phyloP scores from a whole-genome alignment of 495 filamentous ascomycete genomes.

The Podospora anserina region DNA sequence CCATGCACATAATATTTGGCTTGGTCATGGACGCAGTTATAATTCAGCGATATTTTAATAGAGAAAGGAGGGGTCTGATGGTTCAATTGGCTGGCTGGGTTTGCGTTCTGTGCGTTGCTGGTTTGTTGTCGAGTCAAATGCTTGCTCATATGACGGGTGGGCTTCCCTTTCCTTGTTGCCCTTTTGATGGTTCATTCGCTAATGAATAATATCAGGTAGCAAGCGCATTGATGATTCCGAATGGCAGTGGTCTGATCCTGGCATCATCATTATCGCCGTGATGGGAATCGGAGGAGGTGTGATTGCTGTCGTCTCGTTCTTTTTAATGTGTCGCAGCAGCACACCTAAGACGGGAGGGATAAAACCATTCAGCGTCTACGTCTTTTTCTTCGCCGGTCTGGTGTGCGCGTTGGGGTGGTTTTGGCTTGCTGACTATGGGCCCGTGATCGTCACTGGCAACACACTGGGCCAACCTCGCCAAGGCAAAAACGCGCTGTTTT shows the following conservation, averaged over 20 bases:
- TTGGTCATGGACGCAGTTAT: not conserved
- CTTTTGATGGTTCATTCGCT: not conserved
- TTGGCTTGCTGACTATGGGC: not conserved
- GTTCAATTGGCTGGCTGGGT: not conserved
- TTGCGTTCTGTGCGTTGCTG: not conserved
- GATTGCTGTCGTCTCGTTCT: not conserved
- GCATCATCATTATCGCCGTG: not conserved
- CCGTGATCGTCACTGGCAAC: not conserved
- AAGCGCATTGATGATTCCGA: not conserved
- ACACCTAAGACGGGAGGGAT: not conserved
- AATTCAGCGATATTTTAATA: not conserved
- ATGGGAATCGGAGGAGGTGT: not conserved
- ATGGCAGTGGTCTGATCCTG: not conserved
- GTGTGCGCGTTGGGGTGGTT: not conserved
- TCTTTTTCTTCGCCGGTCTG: not conserved
- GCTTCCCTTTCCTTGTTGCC: not conserved
- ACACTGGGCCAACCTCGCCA: not conserved
- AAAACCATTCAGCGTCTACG: not conserved
- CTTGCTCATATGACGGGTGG: not conserved
- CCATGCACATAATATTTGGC: not conserved
- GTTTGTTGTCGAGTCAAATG: not conserved
- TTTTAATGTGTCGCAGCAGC: not conserved
- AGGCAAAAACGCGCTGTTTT: not conserved
- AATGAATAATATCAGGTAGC: not conserved
- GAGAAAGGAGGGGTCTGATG: not conserved